Evolutionary conservation across 768 basidiomycete genomes (phyloP).

Genomic region (Psilocybe tampanensis): DNA sequence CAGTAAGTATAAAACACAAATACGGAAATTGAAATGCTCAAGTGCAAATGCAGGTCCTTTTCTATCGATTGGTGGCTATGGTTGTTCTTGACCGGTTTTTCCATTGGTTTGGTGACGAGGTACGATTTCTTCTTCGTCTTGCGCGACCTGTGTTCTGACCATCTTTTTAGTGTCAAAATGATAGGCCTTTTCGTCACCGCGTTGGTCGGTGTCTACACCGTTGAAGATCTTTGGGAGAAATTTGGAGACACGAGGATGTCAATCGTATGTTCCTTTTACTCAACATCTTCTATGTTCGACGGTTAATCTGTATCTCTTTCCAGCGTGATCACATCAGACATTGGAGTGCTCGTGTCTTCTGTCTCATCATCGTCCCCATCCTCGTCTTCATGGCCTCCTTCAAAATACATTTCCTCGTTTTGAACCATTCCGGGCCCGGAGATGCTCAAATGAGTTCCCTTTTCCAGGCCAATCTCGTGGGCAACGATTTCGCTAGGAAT

Average conservation of each 20-base stretch:
- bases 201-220: conserved; percentile 92
- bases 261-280: conserved; percentile 54
- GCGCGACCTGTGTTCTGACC: neutral
- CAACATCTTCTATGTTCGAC: conserved; percentile 1
- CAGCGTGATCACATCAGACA: conserved; percentile 88
- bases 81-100: conserved; percentile 90
- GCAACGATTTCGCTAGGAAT: conserved; percentile 91
- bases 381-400: conserved; percentile 93
- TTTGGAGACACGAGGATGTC: conserved; percentile 95
- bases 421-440: conserved; percentile 94
- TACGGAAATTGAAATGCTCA: neutral
- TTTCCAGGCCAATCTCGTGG: conserved; percentile 94
- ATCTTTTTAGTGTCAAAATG: conserved; percentile 84
- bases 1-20: conserved; percentile 54
- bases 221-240: conserved; percentile 98
- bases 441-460: conserved; percentile 99
- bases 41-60: conserved; percentile 65
- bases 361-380: conserved; percentile 88
- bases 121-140: conserved; percentile 26
- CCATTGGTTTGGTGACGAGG: conserved; percentile 96
- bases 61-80: conserved; percentile 98
- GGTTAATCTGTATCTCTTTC: too few relatives aligned
- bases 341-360: conserved; percentile 84
- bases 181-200: conserved; percentile 95
- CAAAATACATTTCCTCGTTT: conserved; percentile 94